Percentiles rank a stretch among this genome's conserved stretches.
These are phyloP conservation scores for Galeopsis tetrahit DNA, from an alignment of 257 asterid genomes.

Conservation along the genomic window DNA sequence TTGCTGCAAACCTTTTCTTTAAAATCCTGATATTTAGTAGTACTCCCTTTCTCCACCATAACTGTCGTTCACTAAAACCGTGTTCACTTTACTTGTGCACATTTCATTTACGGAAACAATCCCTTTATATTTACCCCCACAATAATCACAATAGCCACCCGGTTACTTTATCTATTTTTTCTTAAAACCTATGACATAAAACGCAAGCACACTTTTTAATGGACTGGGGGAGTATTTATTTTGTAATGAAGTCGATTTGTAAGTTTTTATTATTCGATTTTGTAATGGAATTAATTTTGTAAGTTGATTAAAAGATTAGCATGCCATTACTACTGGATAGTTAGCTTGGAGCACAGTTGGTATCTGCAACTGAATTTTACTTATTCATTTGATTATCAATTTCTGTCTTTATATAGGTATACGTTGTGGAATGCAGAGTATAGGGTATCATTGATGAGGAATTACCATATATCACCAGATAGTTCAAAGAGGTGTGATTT, in stretches of 20 bases:
- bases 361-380: constrained; percentile 22
- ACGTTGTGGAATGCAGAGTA: constrained; percentile 99
- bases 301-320: constrained; percentile 10
- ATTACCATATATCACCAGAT: constrained; percentile 60
- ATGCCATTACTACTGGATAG: not conserved
- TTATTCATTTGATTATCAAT: constrained; percentile 4
- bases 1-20: constrained; percentile 6
- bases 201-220: no score
- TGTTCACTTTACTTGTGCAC: no score
- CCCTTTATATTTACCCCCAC: no score
- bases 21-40: not conserved
- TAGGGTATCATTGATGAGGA: constrained; percentile 85
- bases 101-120: no score
- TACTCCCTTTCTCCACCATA: no score
- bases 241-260: not conserved
- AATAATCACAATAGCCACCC: no score
- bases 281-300: not conserved
- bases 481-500: constrained; percentile 29
- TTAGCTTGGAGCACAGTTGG: not conserved
- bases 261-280: not conserved
- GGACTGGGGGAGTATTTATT: not conserved
- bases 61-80: no score
- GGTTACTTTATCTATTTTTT: no score
- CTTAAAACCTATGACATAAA: no score
- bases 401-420: constrained; percentile 56